Conservation (phyloP, 2,329 filamentous ascomycete species). For the Trichoderma harzianum region DNA sequence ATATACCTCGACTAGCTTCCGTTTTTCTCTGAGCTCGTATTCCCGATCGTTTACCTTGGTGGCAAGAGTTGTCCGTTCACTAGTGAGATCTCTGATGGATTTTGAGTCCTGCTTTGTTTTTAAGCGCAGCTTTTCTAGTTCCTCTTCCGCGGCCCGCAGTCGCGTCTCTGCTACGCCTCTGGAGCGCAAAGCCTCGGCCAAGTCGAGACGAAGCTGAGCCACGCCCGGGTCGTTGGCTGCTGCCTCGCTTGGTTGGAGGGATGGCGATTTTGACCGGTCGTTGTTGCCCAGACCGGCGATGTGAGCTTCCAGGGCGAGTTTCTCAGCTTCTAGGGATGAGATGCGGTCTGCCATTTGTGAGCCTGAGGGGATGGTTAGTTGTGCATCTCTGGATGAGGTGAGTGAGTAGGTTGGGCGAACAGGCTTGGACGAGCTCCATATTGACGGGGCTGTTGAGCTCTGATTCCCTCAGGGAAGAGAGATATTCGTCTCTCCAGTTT, state of each 20-base stretch:
- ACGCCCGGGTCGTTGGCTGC: slow-evolving; percentile 33
- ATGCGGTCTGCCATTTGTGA: slow-evolving; percentile 65
- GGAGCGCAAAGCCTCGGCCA: slow-evolving; percentile 73
- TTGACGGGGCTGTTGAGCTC: slow-evolving; percentile 61
- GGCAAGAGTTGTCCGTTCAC: slow-evolving; percentile 59
- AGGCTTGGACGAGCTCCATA: slow-evolving; percentile 71
- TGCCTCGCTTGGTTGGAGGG: slow-evolving; percentile 20
- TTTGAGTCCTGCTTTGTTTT: slow-evolving; percentile 58
- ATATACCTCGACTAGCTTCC: slow-evolving; percentile 70
- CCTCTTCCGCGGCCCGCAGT: slow-evolving; percentile 58
- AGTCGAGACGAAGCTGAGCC: slow-evolving; percentile 61
- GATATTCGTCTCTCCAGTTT: slow-evolving; percentile 79
- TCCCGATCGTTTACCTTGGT: slow-evolving; percentile 74
- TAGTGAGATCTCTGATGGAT: slow-evolving; percentile 59
- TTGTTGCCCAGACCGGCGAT: slow-evolving; percentile 26
- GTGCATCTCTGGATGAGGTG: not conserved
- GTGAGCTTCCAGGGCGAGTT: slow-evolving; percentile 38
- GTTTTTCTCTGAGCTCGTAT: slow-evolving; percentile 81
- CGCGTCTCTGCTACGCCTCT: slow-evolving; percentile 65
- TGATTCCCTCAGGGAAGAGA: slow-evolving; percentile 69
- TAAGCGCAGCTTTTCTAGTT: slow-evolving; percentile 61
- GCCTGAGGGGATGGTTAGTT: slow-evolving; percentile 42
- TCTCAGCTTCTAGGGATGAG: slow-evolving; percentile 59
- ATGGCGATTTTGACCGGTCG: slow-evolving; percentile 20
- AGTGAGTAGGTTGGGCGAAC: slow-evolving; percentile 46